Base-by-base conservation (phyloP, 129 eudicot species). In the Centaurea solstitialis region DNA sequence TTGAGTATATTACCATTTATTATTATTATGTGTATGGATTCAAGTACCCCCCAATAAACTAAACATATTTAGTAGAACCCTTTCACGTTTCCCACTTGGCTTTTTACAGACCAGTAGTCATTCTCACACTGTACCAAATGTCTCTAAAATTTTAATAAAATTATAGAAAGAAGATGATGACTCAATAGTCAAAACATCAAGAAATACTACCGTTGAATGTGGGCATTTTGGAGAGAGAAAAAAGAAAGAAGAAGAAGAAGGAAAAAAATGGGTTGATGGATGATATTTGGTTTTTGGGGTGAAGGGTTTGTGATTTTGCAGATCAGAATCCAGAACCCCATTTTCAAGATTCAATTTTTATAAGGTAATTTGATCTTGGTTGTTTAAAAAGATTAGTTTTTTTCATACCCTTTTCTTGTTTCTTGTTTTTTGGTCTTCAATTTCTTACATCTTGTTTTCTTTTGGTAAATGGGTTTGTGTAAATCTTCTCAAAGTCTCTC, bases 291-390 rank as follows among this genome's bases (percentile, higher is more conserved):
- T 12, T 39, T 10, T 17, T 62, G 53, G 84, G 79, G 71, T 72
- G 81, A 77, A 77, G 81, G 75, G 75, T 80, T 26, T 84, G 79
- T 86, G 57, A 80, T 87, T 26, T 26, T 85, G 87, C 85, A 86
- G 87, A 83, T 81, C 80, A 90, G 64, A 73, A 40, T 64, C 84
- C 82, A 39, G 64, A 72, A 83, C 81, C 89, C 88, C 87, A 85
- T 81, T 75, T 59, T 12, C 82, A 74, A 53, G 85, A 76, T 76
- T 89, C 76, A 26, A 17, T 64, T 5, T 12, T 65, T 26, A 26
- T 90, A 89, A 81, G 83, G 91, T 87, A 85, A 53, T 87, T 26
- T 59, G 33, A 69, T 79, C 53, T 40, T 73, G 40, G 18, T 79
- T 67, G 50, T 37, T 70, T 6, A 62, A n/a, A 68, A 26, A 26